Conservation (phyloP, 108 stramenopile species). For the Pinguiococcus pyrenoidosus region DNA sequence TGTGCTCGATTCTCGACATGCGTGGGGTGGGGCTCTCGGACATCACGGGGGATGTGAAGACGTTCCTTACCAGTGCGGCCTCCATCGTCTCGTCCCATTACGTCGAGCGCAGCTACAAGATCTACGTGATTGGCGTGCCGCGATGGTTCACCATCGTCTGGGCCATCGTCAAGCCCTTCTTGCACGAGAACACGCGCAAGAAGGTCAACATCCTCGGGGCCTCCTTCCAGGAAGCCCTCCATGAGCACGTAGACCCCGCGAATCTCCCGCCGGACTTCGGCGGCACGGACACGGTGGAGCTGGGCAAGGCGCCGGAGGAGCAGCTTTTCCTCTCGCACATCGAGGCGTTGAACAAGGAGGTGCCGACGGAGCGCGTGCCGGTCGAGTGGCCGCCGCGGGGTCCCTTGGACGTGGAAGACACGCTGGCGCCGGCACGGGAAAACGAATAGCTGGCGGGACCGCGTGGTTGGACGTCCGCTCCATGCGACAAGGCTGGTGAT, state of each 20-base stretch:
- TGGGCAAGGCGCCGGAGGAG: conserved; percentile 23
- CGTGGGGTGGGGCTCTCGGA: conserved; percentile 21
- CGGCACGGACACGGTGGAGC: conserved; percentile 3
- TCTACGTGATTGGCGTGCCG: conserved; percentile 28
- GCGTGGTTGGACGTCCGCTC: no score
- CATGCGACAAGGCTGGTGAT: no score
- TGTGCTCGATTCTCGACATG: no score
- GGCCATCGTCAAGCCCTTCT: conserved; percentile 14
- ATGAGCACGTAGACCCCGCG: conserved; percentile 12
- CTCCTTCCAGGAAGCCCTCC: conserved; percentile 5
- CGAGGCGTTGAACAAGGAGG: no score
- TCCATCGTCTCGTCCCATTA: conserved; percentile 29
- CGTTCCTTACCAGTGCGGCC: conserved; percentile 16
- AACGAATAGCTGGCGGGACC: no score
- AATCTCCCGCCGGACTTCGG: conserved; percentile 14
- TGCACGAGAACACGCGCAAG: conserved; percentile 19
- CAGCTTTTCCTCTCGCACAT: no score
- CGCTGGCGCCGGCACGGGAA: no score
- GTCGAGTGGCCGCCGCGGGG: no score
- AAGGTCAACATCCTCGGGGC: conserved; percentile 15
- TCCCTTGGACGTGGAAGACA: no score
- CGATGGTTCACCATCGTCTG: conserved; percentile 33
- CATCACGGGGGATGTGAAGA: conserved; percentile 17
- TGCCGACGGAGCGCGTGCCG: no score
- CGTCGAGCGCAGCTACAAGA: conserved; percentile 29